phyloP scores from a whole-genome alignment of 2,329 filamentous ascomycete species.

The Beauveria caledonica region DNA sequence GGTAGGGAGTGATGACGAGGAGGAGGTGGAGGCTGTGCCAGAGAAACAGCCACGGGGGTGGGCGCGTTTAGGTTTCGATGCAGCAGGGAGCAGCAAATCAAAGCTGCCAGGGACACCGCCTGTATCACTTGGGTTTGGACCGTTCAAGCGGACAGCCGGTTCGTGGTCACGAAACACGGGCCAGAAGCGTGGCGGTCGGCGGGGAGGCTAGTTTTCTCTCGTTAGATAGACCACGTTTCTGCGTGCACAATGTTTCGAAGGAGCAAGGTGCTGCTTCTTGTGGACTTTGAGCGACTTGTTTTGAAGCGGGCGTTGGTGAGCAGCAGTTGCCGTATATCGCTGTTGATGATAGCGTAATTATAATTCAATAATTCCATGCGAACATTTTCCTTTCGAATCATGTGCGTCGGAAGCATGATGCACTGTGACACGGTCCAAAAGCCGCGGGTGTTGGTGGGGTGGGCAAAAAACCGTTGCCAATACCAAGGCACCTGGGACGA shows the following conservation, averaged over 20 bases:
- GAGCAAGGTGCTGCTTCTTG: not conserved
- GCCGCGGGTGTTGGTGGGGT: not conserved
- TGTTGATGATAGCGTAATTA: not conserved
- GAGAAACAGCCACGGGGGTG: constrained; percentile 5
- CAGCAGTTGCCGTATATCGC: too few species aligned
- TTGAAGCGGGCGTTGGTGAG: too few species aligned
- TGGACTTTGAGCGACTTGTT: not conserved
- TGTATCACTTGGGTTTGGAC: constrained; percentile 7
- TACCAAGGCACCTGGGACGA: too few species aligned
- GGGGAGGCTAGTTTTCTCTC: constrained; percentile 12
- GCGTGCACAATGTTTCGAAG: not conserved
- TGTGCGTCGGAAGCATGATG: not conserved
- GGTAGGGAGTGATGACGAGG: not conserved
- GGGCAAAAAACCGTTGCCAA: too few species aligned
- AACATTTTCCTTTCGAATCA: not conserved
- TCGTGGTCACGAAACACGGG: constrained; percentile 9
- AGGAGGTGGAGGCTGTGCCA: not conserved
- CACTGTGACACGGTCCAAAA: not conserved
- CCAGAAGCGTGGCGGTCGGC: constrained; percentile 10
- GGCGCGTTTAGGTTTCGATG: not conserved
- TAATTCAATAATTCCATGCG: not conserved
- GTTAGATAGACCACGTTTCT: not conserved
- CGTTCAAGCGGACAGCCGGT: constrained; percentile 9
- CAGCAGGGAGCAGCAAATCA: not conserved
- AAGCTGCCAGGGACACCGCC: constrained; percentile 4